phyloP scores from a whole-genome alignment of 441 rosid genomes.

The Populus hybrid region DNA sequence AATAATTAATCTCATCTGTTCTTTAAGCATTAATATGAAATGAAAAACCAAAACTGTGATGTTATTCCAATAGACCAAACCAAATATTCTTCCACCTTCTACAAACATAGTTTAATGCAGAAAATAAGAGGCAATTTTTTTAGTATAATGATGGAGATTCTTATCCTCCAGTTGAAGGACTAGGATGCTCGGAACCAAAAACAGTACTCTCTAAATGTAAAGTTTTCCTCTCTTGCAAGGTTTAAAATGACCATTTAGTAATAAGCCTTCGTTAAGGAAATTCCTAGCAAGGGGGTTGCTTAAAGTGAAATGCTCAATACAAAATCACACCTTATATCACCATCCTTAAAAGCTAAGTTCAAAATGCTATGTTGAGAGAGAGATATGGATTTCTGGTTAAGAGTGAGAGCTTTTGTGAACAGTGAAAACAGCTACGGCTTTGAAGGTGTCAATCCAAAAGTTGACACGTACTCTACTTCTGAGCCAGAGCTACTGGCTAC shows the following conservation, averaged over 20 bases:
- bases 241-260: background rate
- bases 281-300: background rate
- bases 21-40: background rate
- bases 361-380: background rate
- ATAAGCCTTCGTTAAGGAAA: background rate
- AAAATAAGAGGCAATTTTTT: background rate
- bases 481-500: background rate
- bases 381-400: background rate
- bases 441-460: background rate
- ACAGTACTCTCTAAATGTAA: background rate
- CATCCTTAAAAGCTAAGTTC: background rate
- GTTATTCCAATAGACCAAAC: background rate
- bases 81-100: constrained; percentile 2
- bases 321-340: background rate
- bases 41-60: background rate
- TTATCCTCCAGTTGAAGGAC: background rate
- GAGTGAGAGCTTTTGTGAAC: background rate
- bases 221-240: background rate
- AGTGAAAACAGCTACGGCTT: background rate
- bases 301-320: background rate
- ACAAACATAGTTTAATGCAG: background rate
- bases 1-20: background rate
- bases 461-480: background rate
- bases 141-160: background rate
- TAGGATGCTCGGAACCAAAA: background rate